These are phyloP conservation scores for Elongisporangium prolatum DNA, from an alignment of 352 stramenopile species.

Conservation along the genomic window DNA sequence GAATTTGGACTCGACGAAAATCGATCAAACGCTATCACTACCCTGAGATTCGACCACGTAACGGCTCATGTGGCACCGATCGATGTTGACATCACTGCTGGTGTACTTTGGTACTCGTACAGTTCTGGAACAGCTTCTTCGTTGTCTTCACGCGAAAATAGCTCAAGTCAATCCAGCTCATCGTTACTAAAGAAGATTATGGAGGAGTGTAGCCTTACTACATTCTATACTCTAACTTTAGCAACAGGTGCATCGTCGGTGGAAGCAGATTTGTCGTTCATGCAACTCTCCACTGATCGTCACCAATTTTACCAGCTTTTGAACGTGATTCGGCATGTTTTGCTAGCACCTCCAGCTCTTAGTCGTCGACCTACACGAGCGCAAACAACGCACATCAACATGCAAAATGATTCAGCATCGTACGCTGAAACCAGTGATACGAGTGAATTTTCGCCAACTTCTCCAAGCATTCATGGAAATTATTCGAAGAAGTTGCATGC, in stretches of 20 bases:
- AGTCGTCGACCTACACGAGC: conserved; percentile 21
- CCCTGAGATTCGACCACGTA: conserved; percentile 62
- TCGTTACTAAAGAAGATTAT: conserved; percentile 68
- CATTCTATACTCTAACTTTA: conserved; percentile 47
- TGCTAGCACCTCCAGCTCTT: conserved; percentile 58
- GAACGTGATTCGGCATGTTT: conserved; percentile 66
- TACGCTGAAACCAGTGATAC: background rate
- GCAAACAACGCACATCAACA: conserved; percentile 8
- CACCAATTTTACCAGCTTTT: conserved; percentile 84
- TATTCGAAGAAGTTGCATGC: conserved; percentile 57
- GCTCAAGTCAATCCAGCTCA: conserved; percentile 13
- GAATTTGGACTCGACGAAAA: conserved; percentile 53
- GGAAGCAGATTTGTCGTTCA: conserved; percentile 60
- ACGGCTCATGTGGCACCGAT: conserved; percentile 67
- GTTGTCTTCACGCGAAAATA: conserved; percentile 2
- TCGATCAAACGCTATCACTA: conserved; percentile 40
- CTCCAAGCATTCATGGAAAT: conserved; percentile 3
- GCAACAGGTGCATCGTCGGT: conserved; percentile 38
- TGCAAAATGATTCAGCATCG: background rate
- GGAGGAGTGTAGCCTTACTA: conserved; percentile 68
- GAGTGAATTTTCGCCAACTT: conserved; percentile 9
- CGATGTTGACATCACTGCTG: conserved; percentile 67
- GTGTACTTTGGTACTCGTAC: conserved; percentile 71
- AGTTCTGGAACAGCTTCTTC: conserved; percentile 1
- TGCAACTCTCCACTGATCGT: conserved; percentile 67